Evolutionary conservation across 2,329 filamentous ascomycete species (phyloP), one percentile per base, ranked within the genome.

Genomic region (Chrysosporium keratinophilum): DNA sequence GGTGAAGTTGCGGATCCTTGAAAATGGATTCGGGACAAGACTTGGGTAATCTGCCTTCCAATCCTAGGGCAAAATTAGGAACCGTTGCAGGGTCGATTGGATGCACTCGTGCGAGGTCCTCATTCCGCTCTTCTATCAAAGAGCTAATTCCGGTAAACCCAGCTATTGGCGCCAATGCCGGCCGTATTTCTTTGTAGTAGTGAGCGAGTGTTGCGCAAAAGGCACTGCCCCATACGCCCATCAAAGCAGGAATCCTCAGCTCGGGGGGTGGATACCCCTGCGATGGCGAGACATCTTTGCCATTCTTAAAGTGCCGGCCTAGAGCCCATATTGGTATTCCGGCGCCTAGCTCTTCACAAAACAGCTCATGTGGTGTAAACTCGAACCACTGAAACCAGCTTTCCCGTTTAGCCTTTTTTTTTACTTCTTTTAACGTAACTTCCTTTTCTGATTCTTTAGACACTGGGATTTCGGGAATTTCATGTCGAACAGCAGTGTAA

Each of bases 301-400:
- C 93, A 39, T 80, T 76, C 34, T 86, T 74, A 68, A 96, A 98
- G 55, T 79, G 83, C 44, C 93, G 80, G 2, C 93, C 93, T 56
- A 97, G 74, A 5, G 89, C 87, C 89, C 91, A 98, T 0, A 88
- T 95, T 0, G 93, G 93, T 57, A 98, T 96, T 2, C 93, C 91
- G 1, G 91, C 89, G 20, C 79, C 79, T 49, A 95, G 83, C 64
- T 96, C 91, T 68, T 97, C 91, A 61, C 89, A 95, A 69, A 93
- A 96, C 66, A 96, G 85, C 67, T 97, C 91, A 64, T 94, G 96
- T 0, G 91, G 91, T 0, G 88, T 94, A 63, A 91, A 85, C 64
- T 98, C 93, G 61, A 93, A 96, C 91, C 93, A 97, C 63, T 98
- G 91, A 63, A 97, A 98, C 87, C 90, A 97, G 1, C 88, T 78